These are phyloP conservation scores for Paradendryphiella salina DNA, from an alignment of 2,329 filamentous ascomycete genomes.

Conservation along the genomic window DNA sequence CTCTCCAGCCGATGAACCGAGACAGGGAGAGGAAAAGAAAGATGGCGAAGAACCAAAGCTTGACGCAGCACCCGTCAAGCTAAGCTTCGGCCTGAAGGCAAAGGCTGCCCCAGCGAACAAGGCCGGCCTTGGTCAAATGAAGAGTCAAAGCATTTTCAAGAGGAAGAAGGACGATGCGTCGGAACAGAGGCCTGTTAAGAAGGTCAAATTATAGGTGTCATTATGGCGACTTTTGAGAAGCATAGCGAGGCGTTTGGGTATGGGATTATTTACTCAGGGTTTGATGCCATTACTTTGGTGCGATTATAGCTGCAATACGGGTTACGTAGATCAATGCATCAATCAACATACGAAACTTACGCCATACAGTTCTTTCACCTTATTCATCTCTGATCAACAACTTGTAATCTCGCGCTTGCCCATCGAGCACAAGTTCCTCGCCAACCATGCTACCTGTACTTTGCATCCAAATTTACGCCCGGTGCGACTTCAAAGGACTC, in stretches of 20 bases:
- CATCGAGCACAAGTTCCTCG: no score
- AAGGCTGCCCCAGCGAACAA: constrained; percentile 29
- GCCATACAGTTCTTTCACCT: background rate
- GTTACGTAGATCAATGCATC: background rate
- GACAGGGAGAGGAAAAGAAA: constrained; percentile 80
- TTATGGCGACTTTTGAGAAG: background rate
- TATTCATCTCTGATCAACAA: background rate
- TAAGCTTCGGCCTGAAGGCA: constrained; percentile 24
- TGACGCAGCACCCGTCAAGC: constrained; percentile 33
- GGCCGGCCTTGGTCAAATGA: constrained; percentile 38
- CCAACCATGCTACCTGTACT: no score
- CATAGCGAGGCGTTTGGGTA: constrained; percentile 30
- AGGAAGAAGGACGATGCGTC: constrained; percentile 33
- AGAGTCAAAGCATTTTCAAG: constrained; percentile 46
- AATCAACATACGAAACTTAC: background rate
- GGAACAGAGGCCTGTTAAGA: constrained; percentile 40
- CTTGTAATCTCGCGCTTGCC: background rate
- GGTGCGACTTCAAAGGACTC: no score
- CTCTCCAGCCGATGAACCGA: constrained; percentile 72
- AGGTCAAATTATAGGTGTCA: constrained; percentile 34
- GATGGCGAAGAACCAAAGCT: constrained; percentile 46
- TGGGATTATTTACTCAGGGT: background rate
- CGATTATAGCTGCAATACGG: background rate
- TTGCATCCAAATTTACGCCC: no score
- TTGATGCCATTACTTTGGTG: background rate